phyloP scores from a whole-genome alignment of 2,329 filamentous ascomycete species.

The Neofusicoccum parvum region DNA sequence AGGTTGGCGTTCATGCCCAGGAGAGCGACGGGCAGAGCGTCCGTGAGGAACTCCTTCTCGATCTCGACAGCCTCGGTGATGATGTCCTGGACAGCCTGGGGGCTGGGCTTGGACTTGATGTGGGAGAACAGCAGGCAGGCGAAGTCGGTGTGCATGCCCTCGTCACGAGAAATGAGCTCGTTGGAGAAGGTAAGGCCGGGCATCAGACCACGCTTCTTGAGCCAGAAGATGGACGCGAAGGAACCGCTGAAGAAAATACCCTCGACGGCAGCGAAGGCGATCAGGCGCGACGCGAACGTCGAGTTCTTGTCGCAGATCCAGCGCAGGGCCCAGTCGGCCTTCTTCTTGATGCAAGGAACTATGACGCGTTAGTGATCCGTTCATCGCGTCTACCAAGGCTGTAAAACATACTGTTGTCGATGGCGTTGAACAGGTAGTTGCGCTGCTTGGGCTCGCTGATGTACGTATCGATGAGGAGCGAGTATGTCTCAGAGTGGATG shows the following conservation, averaged over 20 bases:
- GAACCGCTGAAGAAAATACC: constrained; percentile 99
- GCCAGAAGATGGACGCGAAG: constrained; percentile 99
- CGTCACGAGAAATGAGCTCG: constrained; percentile 98
- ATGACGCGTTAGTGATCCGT: constrained; percentile 33
- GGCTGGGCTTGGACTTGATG: constrained; percentile 85
- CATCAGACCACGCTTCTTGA: constrained; percentile 99
- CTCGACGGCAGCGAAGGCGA: constrained; percentile 96
- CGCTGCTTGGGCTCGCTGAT: constrained; percentile 97
- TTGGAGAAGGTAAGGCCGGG: constrained; percentile 98
- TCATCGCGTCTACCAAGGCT: background rate
- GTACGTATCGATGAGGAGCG: constrained; percentile 97
- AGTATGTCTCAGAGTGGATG: constrained; percentile 99
- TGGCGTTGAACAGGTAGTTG: constrained; percentile 94
- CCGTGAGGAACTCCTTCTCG: constrained; percentile 96
- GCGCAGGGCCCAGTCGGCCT: constrained; percentile 94
- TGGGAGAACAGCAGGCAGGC: constrained; percentile 98
- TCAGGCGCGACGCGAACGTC: constrained; percentile 90
- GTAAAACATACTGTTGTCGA: constrained; percentile 80
- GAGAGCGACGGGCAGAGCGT: constrained; percentile 87
- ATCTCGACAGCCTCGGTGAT: constrained; percentile 93
- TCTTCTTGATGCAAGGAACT: constrained; percentile 97
- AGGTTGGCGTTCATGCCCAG: constrained; percentile 96
- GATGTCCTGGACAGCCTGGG: constrained; percentile 79
- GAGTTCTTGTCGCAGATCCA: constrained; percentile 96
- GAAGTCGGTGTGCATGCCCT: constrained; percentile 99